Percentiles rank a stretch among this genome's conserved stretches.
Evolutionary conservation across 1,139 yeast species (phyloP).

Genomic region (Nakaseomyces sp.): DNA sequence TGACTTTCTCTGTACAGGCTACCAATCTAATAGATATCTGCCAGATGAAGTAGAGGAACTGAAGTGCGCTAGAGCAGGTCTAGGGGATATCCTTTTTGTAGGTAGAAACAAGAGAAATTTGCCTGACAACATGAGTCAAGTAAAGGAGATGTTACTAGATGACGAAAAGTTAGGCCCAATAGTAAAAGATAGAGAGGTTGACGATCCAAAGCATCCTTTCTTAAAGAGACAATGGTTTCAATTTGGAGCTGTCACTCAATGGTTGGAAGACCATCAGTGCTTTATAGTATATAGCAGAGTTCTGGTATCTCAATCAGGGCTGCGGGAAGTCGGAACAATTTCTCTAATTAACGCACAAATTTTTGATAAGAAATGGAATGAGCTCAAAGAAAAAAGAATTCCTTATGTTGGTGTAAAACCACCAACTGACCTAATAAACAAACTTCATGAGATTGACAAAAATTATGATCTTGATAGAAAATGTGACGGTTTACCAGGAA

Average conservation of each 20-base stretch:
- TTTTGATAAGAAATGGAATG: slow-evolving; percentile 20
- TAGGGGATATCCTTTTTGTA: neutral
- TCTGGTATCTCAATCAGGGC: slow-evolving; percentile 8
- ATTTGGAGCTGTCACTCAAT: slow-evolving; percentile 20
- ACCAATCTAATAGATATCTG: neutral
- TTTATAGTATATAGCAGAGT: slow-evolving; percentile 15
- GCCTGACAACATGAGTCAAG: neutral
- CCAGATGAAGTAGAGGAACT: neutral
- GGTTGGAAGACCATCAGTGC: slow-evolving; percentile 18
- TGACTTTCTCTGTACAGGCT: neutral
- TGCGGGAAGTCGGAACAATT: slow-evolving; percentile 10
- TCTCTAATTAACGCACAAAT: slow-evolving; percentile 18
- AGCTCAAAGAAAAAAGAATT: slow-evolving; percentile 14
- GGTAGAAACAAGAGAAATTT: neutral
- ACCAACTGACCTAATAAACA: slow-evolving; percentile 8
- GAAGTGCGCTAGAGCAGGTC: neutral
- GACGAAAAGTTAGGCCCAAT: neutral
- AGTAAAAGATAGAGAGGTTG: slow-evolving; percentile 5
- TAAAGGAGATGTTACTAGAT: neutral
- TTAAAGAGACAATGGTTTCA: too few relatives aligned
- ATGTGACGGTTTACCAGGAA: neutral
- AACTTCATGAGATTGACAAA: neutral
- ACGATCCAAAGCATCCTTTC: slow-evolving; percentile 6
- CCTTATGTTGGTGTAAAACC: slow-evolving; percentile 13
- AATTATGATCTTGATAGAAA: neutral